Conservation (phyloP, 345 rosid genomes). For the Dipteronia sinensis region DNA sequence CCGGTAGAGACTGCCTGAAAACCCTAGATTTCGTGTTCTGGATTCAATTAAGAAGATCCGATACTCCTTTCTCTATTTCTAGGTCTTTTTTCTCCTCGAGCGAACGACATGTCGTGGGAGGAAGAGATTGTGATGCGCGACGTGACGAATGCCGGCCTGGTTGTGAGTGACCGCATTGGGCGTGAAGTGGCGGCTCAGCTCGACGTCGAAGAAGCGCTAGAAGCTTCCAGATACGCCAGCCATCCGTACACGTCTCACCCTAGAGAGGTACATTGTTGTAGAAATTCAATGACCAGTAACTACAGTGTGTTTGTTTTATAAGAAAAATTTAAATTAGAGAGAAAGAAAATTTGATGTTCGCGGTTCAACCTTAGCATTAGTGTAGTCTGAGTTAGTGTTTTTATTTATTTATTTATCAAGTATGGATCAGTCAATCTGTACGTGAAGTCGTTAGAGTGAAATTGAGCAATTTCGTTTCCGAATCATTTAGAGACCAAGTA, state of each 20-base stretch:
- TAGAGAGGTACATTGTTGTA: constrained; percentile 55
- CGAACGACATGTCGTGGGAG: constrained; percentile 58
- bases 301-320: neutral
- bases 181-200: constrained; percentile 78
- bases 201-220: constrained; percentile 90
- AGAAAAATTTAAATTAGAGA: neutral
- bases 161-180: constrained; percentile 76
- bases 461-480: neutral
- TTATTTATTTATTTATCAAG: neutral
- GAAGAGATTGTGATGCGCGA: constrained; percentile 88
- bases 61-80: constrained; percentile 13
- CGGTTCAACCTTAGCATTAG: neutral
- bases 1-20: constrained; percentile 26
- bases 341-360: neutral
- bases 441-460: neutral
- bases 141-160: constrained; percentile 76
- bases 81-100: constrained; percentile 16
- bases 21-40: constrained; percentile 2
- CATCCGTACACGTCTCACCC: constrained; percentile 91
- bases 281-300: neutral
- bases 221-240: constrained; percentile 91
- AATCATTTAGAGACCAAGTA: neutral
- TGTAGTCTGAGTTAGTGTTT: neutral
- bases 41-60: neutral
- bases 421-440: neutral